Evolutionary conservation across 1,139 yeast genomes (phyloP).

Genomic region (Pneumocystis oryctolagi): DNA sequence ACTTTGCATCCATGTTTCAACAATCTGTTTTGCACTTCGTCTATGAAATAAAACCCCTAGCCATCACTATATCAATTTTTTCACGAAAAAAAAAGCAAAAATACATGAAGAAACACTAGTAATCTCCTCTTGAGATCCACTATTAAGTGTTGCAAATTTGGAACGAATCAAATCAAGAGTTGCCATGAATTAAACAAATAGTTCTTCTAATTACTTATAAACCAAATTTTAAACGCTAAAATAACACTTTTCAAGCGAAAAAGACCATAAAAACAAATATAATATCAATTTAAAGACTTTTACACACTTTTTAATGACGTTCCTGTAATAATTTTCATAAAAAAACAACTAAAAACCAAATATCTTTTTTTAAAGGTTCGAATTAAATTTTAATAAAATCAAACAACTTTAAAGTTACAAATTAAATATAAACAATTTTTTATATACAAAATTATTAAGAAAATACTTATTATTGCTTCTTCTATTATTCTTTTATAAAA

Average conservation of each 20-base stretch:
- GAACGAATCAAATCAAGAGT: conserved; percentile 39
- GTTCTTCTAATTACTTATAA: conserved; percentile 17
- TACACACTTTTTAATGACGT: conserved; percentile 5
- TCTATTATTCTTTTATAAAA: background rate
- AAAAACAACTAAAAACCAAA: background rate
- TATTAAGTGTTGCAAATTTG: conserved; percentile 49
- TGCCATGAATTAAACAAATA: conserved; percentile 36
- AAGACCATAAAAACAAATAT: background rate
- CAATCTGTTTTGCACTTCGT: conserved; percentile 45
- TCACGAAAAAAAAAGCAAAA: background rate
- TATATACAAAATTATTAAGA: background rate
- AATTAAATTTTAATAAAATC: background rate
- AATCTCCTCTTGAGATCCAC: conserved; percentile 60
- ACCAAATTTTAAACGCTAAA: conserved; percentile 1
- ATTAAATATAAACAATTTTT: background rate
- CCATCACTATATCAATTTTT: background rate
- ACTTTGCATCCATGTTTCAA: conserved; percentile 45
- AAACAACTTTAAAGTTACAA: background rate
- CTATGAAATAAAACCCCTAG: conserved; percentile 44
- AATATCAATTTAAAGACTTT: background rate
- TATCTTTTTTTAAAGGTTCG: background rate
- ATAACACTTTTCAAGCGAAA: background rate
- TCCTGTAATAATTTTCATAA: background rate
- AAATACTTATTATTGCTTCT: background rate
- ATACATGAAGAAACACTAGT: conserved; percentile 57